Base-by-base conservation (phyloP, 495 filamentous ascomycete species). In the Penicillium paradoxum region DNA sequence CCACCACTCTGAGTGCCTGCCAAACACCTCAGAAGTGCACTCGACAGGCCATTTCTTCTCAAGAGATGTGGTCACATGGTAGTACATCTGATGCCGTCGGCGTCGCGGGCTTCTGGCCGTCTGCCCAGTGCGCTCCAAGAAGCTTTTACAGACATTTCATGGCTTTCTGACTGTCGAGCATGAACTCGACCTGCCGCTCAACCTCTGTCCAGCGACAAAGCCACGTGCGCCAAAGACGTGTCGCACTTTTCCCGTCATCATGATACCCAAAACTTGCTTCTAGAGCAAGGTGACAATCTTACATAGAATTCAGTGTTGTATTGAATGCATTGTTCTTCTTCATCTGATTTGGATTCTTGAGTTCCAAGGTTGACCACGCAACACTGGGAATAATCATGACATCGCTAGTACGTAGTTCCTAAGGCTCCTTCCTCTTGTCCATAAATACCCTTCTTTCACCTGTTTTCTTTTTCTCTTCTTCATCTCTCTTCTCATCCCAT, bases 251-350 rank as follows among this genome's bases (percentile, higher is more conserved):
- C 33, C 44, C 34, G 29, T 21, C 32, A 37, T 51, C 48, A 51
- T 42, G 48, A 51, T 37, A 44, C 48, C 53, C 43, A 49, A 34
- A 37, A 48, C n/a, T 42, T 52, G 50, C 24, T 25, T 37, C 45
- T 42, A 41, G 48, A 42, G 38, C 48, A 48, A 48, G 45, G 45
- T 48, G 45, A 32, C 47, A 44, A 44, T 42, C 33, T 39, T 36
- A 49, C 22, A 49, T 49, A 50, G 47, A 21, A 50, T 41, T 25
- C 45, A 34, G 33, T 36, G 33, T 27, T 43, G 40, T 27, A 27
- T 14, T 29, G 14, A 34, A 46, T 46, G 8, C 47, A 50, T 50
- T 50, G 21, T 27, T 48, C 19, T 17, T 27, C 29, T 48, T 48
- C 14, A 17, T 37, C 34, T 37, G 3, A 27, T 27, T 27, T 27